phyloP scores from a whole-genome alignment of 805 yeast species.

The Jamesozyma gamospora region DNA sequence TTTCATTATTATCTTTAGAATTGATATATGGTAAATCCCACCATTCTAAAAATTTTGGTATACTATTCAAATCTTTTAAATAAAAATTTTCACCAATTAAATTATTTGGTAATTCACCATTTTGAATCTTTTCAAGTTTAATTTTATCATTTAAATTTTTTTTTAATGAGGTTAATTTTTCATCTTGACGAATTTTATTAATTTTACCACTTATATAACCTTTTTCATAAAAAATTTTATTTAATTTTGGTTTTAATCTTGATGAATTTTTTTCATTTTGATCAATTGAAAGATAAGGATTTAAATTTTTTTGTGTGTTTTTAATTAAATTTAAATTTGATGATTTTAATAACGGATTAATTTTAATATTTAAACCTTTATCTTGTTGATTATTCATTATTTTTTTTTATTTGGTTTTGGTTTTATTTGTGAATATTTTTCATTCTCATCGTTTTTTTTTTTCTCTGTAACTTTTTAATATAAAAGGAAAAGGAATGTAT shows the following conservation, averaged over 20 bases:
- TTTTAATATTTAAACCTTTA: constrained; percentile 21
- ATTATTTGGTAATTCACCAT: constrained; percentile 39
- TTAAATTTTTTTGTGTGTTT: constrained; percentile 13
- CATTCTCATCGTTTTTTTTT: too few relatives aligned
- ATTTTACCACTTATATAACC: neutral
- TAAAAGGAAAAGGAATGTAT: too few relatives aligned
- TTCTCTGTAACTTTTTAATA: too few relatives aligned
- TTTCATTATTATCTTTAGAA: constrained; percentile 25
- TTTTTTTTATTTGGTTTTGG: too few relatives aligned
- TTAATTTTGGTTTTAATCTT: neutral
- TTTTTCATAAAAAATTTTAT: neutral
- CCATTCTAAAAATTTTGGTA: constrained; percentile 68
- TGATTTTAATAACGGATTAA: constrained; percentile 24
- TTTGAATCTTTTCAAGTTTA: constrained; percentile 33
- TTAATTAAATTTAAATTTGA: constrained; percentile 23
- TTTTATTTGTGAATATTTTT: too few relatives aligned
- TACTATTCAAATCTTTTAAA: constrained; percentile 29
- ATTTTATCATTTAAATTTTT: constrained; percentile 18
- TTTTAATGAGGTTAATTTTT: neutral
- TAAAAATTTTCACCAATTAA: constrained; percentile 48
- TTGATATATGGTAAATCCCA: constrained; percentile 66
- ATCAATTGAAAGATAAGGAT: constrained; percentile 22
- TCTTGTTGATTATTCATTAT: too few relatives aligned
- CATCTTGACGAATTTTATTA: neutral
- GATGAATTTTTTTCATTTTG: neutral